Evolutionary conservation across 768 basidiomycete species (phyloP).

Genomic region (Brasilioporus rufonigricans): DNA sequence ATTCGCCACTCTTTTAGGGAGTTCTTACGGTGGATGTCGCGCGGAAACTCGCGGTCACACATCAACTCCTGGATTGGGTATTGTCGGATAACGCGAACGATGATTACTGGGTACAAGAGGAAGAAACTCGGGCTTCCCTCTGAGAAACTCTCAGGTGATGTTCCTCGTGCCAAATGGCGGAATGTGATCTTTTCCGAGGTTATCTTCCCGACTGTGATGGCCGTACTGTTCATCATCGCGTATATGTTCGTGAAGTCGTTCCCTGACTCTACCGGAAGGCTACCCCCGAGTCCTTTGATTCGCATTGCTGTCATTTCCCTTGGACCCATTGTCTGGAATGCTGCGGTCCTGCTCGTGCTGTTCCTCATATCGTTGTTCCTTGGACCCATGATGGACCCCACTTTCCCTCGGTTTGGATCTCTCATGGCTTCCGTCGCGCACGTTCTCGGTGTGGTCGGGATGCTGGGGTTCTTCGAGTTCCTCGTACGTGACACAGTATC

Average conservation of each 20-base stretch:
- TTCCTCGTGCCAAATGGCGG: conserved; percentile 91
- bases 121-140: conserved; percentile 96
- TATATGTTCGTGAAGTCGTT: conserved; percentile 94
- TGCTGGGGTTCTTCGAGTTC: conserved; percentile 96
- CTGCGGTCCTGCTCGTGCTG: conserved; percentile 77
- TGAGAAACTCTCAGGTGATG: conserved; percentile 93
- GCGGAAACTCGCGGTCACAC: conserved; percentile 96
- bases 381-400: conserved; percentile 83
- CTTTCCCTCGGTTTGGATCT: conserved; percentile 88
- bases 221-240: conserved; percentile 79
- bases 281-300: conserved; percentile 80
- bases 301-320: conserved; percentile 91
- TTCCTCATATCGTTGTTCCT: conserved; percentile 92
- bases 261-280: conserved; percentile 57
- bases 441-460: conserved; percentile 74
- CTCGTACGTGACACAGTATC: conserved; percentile 52
- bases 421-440: conserved; percentile 92
- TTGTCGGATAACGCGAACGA: conserved; percentile 94
- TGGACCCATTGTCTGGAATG: conserved; percentile 96
- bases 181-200: conserved; percentile 87
- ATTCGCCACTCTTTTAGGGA: conserved; percentile 52
- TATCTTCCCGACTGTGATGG: conserved; percentile 82
- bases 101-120: conserved; percentile 99
- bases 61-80: conserved; percentile 99
- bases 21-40: conserved; percentile 98